Conservation (phyloP, 2,329 filamentous ascomycete genomes). For the Aureobasidium lini region DNA sequence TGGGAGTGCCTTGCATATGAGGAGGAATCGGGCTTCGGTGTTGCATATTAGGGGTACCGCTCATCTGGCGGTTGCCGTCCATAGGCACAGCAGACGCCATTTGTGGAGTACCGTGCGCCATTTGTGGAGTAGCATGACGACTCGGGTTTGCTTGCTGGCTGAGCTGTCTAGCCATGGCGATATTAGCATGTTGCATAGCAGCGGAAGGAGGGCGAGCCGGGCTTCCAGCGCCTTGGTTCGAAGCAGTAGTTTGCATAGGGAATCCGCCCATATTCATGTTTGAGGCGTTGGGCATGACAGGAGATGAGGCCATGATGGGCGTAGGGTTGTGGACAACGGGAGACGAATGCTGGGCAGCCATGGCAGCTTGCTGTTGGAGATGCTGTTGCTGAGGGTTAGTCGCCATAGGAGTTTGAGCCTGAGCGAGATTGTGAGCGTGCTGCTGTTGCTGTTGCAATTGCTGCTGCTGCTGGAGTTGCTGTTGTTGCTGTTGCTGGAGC, state of each 20-base stretch:
- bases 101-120: constrained; percentile 30
- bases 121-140: constrained; percentile 30
- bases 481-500: constrained; percentile 32
- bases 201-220: constrained; percentile 60
- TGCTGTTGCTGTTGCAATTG: constrained; percentile 38
- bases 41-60: constrained; percentile 29
- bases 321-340: constrained; percentile 46
- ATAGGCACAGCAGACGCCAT: constrained; percentile 27
- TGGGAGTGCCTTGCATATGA: constrained; percentile 23
- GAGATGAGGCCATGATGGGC: constrained; percentile 38
- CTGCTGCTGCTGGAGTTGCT: constrained; percentile 39
- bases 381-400: constrained; percentile 25
- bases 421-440: constrained; percentile 19
- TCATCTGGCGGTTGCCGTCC: constrained; percentile 26
- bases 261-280: constrained; percentile 34
- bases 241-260: constrained; percentile 52
- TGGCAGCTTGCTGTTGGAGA: constrained; percentile 37
- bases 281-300: constrained; percentile 28
- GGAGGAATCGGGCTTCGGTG: constrained; percentile 27
- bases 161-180: constrained; percentile 30
- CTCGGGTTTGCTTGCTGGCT: constrained; percentile 31
- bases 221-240: constrained; percentile 58
- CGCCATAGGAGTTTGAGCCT: constrained; percentile 16
- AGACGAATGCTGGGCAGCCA: constrained; percentile 51
- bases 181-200: constrained; percentile 37